Base-by-base conservation (phyloP, 139 green algal species). In the Nannochloris sp. region DNA sequence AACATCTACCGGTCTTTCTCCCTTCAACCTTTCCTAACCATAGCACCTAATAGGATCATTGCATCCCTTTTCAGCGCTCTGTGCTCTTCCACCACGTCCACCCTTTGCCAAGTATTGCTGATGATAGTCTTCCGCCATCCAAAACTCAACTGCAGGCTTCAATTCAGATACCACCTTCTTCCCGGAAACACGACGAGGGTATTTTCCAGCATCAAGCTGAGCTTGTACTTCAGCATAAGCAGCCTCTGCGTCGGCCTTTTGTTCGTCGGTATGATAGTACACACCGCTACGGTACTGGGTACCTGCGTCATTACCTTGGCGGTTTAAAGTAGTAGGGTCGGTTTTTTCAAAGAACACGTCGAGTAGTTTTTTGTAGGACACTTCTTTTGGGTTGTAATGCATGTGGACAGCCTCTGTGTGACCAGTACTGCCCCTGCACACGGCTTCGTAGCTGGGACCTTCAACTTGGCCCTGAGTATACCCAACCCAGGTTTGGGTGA, bases 241-340 rank as follows among this genome's bases (percentile, higher is more conserved):
- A 23, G 29, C 9, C 29, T 60, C 44, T 1, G 32, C 31, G 42
- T 68, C 77, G 19, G 36, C 53, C 53, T 79, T 71, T 76, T 94
- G 86, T 67, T 85, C 69, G 9, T 82, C 74, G 31, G 54, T 81
- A 59, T 95, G 82, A 57, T 76, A 85, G 76, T 90, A 96, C 27
- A 96, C 85, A n/a, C 64, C 87, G 27, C 60, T 81, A 12, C 89
- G 76, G 82, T 95, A 95, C 75, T 93, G 87, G 5, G 84, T 91
- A 31, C 88, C 88, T 1, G 67, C 42, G 68, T 95, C 88, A 47
- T 72, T 73, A 54, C 87, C 87, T 63, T 88, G 85, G 24, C 81
- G 72, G 79, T 95, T 90, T 9, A 78, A 61, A 0, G 82, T 89
- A 30, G 85, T 95, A 14, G 86, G 86, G 69, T 95, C 87, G 1